These are phyloP conservation scores for Dactylellina leptospora DNA, from an alignment of 2,329 filamentous ascomycete species.

Conservation along the genomic window DNA sequence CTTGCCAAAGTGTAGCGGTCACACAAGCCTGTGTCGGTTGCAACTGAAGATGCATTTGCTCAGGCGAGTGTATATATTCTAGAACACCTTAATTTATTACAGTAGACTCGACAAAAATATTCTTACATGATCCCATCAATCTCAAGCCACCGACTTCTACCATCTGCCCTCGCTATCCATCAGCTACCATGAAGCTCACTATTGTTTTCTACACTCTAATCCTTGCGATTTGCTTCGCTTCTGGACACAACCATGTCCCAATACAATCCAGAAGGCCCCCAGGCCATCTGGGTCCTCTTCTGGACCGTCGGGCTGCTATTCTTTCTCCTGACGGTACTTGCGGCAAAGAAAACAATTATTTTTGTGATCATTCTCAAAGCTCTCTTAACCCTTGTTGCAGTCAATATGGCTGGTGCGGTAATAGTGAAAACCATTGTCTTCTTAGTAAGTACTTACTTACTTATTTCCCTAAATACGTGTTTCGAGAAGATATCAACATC, in stretches of 20 bases:
- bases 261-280: not conserved
- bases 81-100: no score
- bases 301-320: not conserved
- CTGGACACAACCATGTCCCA: not conserved
- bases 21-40: no score
- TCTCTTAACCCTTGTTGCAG: conserved; percentile 26
- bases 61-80: no score
- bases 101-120: no score
- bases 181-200: no score
- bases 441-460: conserved; percentile 12
- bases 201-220: not conserved
- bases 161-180: no score
- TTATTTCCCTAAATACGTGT: no score
- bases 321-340: conserved; percentile 26
- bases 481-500: no score
- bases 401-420: conserved; percentile 25
- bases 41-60: no score
- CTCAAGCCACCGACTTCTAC: no score
- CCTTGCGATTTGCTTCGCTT: not conserved
- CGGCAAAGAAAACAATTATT: conserved; percentile 2
- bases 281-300: not conserved
- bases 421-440: conserved; percentile 22
- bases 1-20: no score
- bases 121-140: no score
- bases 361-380: conserved; percentile 8